Percentiles rank a stretch among this genome's conserved stretches.
Evolutionary conservation across 2,329 filamentous ascomycete genomes (phyloP).

Genomic region (Neonectria hederae): DNA sequence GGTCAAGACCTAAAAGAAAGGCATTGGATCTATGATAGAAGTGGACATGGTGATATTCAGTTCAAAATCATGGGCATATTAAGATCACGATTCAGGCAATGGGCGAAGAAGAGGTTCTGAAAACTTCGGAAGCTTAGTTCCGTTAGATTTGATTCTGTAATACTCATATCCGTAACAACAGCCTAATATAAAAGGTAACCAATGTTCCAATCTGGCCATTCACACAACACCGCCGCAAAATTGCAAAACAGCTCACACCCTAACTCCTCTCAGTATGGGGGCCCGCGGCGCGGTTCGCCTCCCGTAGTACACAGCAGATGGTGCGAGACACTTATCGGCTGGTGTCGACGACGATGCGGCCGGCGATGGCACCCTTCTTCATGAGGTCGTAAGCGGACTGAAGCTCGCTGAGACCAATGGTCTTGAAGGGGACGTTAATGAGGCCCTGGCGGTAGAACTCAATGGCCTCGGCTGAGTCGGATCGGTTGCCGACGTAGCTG

Average conservation of each 20-base stretch:
- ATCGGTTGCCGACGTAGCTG: slow-evolving; percentile 91
- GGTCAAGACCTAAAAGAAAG: too few species aligned
- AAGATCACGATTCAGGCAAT: slow-evolving; percentile 1
- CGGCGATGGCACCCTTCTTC: slow-evolving; percentile 75
- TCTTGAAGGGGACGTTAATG: slow-evolving; percentile 89
- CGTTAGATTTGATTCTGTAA: slow-evolving; percentile 38
- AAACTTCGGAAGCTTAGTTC: slow-evolving; percentile 31
- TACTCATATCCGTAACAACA: slow-evolving; percentile 36
- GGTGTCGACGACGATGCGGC: slow-evolving; percentile 82
- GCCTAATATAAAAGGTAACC: slow-evolving; percentile 36
- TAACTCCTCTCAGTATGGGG: slow-evolving; percentile 39
- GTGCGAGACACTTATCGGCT: slow-evolving; percentile 59
- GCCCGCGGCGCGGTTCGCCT: slow-evolving; percentile 35
- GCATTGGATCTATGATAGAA: neutral
- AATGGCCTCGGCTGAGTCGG: slow-evolving; percentile 86
- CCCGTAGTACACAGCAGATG: slow-evolving; percentile 23
- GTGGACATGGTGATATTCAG: neutral
- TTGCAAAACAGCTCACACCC: slow-evolving; percentile 41
- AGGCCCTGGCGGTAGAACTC: slow-evolving; percentile 88
- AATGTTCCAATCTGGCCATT: slow-evolving; percentile 34
- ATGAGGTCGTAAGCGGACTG: slow-evolving; percentile 82
- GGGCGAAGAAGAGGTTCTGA: neutral
- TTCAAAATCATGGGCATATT: too few species aligned
- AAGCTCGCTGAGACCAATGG: slow-evolving; percentile 81
- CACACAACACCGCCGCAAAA: slow-evolving; percentile 38